These are phyloP conservation scores for Cercospora sp. DNA, from an alignment of 2,329 filamentous ascomycete genomes.

Conservation along the genomic window DNA sequence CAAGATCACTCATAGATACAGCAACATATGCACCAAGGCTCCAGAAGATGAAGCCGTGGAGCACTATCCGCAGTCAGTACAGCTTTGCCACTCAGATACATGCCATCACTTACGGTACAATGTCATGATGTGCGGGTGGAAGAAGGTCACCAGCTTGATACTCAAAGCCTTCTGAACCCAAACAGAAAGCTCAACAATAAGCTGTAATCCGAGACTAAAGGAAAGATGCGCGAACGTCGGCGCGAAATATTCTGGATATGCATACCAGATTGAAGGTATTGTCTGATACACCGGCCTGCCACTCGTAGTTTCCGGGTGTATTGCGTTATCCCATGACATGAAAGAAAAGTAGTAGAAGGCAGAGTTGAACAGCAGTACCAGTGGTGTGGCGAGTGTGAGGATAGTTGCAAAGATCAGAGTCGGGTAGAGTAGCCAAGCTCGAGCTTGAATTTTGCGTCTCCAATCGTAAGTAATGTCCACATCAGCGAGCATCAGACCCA, in stretches of 20 bases:
- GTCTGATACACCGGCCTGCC: conserved; percentile 47
- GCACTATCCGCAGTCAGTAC: conserved; percentile 34
- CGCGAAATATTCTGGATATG: conserved; percentile 50
- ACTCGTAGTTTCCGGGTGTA: conserved; percentile 46
- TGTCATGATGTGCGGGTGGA: conserved; percentile 54
- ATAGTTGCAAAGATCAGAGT: conserved; percentile 41
- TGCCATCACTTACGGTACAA: conserved; percentile 42
- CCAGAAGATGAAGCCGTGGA: conserved; percentile 53
- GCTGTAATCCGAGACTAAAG: conserved; percentile 41
- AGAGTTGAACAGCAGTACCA: conserved; percentile 41
- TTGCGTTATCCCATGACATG: conserved; percentile 44
- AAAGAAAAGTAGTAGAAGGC: conserved; percentile 44
- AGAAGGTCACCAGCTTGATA: conserved; percentile 41
- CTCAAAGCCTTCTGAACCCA: conserved; percentile 47
- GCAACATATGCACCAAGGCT: conserved; percentile 43
- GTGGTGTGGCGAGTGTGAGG: conserved; percentile 39
- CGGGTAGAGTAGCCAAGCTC: conserved; percentile 42
- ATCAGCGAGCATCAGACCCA: conserved; percentile 49
- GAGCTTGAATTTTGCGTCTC: conserved; percentile 42
- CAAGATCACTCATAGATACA: conserved; percentile 37
- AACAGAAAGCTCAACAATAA: conserved; percentile 40
- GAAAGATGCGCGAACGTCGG: conserved; percentile 49
- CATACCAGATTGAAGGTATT: conserved; percentile 46
- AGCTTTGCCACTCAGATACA: not conserved
- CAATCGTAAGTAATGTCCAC: conserved; percentile 51